Evolutionary conservation across 2,329 filamentous ascomycete species (phyloP).

Genomic region (Ascocoryne sarcoides): DNA sequence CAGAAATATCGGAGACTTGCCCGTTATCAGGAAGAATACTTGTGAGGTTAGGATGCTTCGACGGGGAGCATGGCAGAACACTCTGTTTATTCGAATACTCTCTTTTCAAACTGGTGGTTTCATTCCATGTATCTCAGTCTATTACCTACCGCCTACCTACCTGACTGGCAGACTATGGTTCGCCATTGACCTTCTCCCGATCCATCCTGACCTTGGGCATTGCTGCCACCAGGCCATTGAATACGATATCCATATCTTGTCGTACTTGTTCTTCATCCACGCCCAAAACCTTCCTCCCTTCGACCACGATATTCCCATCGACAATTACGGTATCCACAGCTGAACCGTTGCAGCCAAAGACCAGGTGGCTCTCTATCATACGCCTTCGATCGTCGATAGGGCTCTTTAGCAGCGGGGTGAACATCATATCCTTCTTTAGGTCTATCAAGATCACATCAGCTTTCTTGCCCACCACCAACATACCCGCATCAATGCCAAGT

Average conservation of each 20-base stretch:
- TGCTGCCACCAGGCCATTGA: constrained; percentile 10
- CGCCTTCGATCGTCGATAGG: constrained; percentile 12
- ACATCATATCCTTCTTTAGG: constrained; percentile 24
- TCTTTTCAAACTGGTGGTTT: too few relatives aligned
- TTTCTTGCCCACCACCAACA: constrained; percentile 17
- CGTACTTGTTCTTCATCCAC: constrained; percentile 20
- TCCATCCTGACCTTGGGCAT: constrained; percentile 5
- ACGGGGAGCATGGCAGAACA: too few relatives aligned
- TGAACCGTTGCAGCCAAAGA: constrained; percentile 23
- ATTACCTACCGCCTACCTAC: too few relatives aligned
- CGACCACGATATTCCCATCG: constrained; percentile 17
- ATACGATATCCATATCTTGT: constrained; percentile 15
- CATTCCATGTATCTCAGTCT: too few relatives aligned
- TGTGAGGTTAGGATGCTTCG: too few relatives aligned
- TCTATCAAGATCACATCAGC: constrained; percentile 22
- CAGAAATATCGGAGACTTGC: too few relatives aligned
- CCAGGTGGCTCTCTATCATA: constrained; percentile 18
- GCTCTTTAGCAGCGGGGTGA: constrained; percentile 16
- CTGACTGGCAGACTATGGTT: too few relatives aligned
- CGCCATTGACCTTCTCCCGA: too few relatives aligned
- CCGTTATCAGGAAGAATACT: too few relatives aligned
- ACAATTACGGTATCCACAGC: constrained; percentile 22
- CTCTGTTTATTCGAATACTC: too few relatives aligned
- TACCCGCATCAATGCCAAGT: constrained; percentile 18
- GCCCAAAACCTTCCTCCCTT: constrained; percentile 18